phyloP scores from a whole-genome alignment of 148 eudicot species.

The Pouteria glomerata region DNA sequence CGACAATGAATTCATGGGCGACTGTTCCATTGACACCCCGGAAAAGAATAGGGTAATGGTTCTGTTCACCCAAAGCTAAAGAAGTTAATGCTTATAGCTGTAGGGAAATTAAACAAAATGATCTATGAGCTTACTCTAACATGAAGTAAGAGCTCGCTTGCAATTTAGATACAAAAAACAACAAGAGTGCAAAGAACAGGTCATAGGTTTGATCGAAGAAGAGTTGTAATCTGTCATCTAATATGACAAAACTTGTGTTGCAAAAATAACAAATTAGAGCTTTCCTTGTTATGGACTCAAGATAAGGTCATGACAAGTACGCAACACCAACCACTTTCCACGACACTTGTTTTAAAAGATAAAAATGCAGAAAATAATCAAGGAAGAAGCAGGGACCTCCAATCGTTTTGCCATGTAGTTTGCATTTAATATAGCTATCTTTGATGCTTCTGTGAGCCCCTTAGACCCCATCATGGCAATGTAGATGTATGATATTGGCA shows the following conservation, averaged over 20 bases:
- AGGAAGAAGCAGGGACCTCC: conserved; percentile 53
- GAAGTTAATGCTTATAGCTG: neutral
- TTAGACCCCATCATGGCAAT: conserved; percentile 99
- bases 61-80: conserved; percentile 35
- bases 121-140: neutral
- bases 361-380: neutral
- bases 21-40: conserved; percentile 97
- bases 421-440: conserved; percentile 90
- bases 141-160: neutral
- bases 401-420: conserved; percentile 98
- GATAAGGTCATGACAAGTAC: too few relatives aligned
- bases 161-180: neutral
- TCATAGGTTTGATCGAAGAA: neutral
- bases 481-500: conserved; percentile 94
- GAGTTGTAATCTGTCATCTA: conserved; percentile 5
- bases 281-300: too few relatives aligned
- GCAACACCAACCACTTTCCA: too few relatives aligned
- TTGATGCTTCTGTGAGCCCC: conserved; percentile 94
- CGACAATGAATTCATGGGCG: conserved; percentile 94
- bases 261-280: neutral
- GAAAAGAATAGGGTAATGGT: conserved; percentile 85
- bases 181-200: neutral
- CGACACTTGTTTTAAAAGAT: neutral
- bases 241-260: neutral
- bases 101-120: neutral